Evolutionary conservation across 2,329 filamentous ascomycete genomes (phyloP), one percentile per base, ranked within the genome.

Genomic region (Fusarium protoensiforme): DNA sequence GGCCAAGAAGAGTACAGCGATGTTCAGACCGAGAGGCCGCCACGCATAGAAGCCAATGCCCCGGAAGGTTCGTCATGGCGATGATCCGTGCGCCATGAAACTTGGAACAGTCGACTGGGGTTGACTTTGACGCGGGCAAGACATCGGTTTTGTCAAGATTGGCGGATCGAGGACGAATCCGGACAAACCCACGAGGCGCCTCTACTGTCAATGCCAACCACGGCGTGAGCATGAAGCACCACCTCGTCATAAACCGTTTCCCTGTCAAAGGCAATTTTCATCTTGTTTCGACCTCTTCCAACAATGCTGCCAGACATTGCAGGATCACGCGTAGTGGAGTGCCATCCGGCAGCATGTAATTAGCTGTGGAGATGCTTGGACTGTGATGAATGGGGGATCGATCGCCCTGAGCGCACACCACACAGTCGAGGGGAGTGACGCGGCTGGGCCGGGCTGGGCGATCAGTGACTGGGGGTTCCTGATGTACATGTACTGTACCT

Each of bases 281-380:
- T 67, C 48, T 31, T 59, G 31, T 43, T 62, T 61, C 27, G 29
- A 68, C 24, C 39, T 59, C 43, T 51, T 57, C 31, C 33, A 38
- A 60, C 41, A 29, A 68, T 74, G 48, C 59, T 69, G 61, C 33
- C 31, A 57, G 46, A 61, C 41, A 72, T 72, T 73, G 33, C 71
- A 74, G 68, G 65, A 46, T 68, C 60, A 65, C 9, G 48, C 43
- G 36, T 36, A 46, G 71, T 68, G 71, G 64, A 69, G 61, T 60
- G 58, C 36, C 56, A 57, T 64, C 58, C 68, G 58, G 61, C 68
- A 69, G 71, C 58, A 36, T 72, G 39, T 68, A 74, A 74, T 74
- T 74, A 74, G 46, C 27, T 72, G 71, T 74, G 71, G 71, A 63
- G 57, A 74, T 70, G 60, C 61, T 56, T 67, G 41, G 68, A 46